Base-by-base conservation (phyloP, 164 flowering plant genomes). In the Tetrastigma voinierianum region DNA sequence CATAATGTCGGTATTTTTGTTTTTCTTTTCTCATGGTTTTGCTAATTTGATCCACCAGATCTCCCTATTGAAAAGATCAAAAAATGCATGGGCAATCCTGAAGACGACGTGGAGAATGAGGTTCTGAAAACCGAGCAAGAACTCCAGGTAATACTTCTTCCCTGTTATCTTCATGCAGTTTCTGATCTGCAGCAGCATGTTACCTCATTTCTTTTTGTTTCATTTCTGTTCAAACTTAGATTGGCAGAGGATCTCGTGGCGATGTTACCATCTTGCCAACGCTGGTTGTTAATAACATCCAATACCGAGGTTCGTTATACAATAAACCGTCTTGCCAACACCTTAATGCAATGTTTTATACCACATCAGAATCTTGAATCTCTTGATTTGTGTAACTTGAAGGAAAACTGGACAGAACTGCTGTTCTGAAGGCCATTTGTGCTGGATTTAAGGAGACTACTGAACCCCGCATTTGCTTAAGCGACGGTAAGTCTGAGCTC, bases 231-330 rank as follows among this genome's bases (percentile, higher is more conserved):
- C 23, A 57, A 59, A 65, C 62, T 52, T 64, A 93, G 98, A 81
- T 89, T 74, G 98, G 98, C 5, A 77, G 74, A 71, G 98, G 97
- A 72, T 75, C 89, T 62, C 97, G 96, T 53, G 92, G 98, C 11
- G 98, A 93, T 74, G 88, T 93, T 64, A 87, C 98, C 68, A 93
- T 93, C 76, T 83, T 93, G 82, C 98, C 98, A 48, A 93, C 98
- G 20, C 72, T 93, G 71, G 90, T 93, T 47, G 81, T 93, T 55
- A 93, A 93, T 60, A 71, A 89, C 67, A 87, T 79, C n/a, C 98
- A 93, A 64, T 93, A 91, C 77, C 81, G 98, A 88, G 98, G 98
- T 90, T 71, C 54, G 83, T 75, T 63, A 45, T 32, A 17, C 45
- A 47, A 57, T 63, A 19, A 3, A 32, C 40, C 40, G 6, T 32